Evolutionary conservation across 2,329 filamentous ascomycete genomes (phyloP).

Genomic region (Pseudogymnoascus sp.): DNA sequence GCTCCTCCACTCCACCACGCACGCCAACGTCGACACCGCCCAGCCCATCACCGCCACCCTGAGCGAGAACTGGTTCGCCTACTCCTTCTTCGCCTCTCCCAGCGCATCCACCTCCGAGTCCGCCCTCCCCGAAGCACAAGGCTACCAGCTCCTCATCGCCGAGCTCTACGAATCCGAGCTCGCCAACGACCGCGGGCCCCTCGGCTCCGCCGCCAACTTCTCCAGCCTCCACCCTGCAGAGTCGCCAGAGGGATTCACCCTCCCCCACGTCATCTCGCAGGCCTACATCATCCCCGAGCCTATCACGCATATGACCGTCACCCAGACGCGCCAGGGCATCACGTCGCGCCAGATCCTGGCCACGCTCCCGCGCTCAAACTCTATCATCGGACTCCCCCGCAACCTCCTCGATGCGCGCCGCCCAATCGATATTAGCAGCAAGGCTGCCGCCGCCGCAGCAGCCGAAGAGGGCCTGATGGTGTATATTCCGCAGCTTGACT

Average conservation of each 20-base stretch:
- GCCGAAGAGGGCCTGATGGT: constrained; percentile 73
- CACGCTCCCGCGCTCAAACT: constrained; percentile 64
- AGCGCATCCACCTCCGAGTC: constrained; percentile 51
- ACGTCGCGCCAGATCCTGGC: constrained; percentile 76
- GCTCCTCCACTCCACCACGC: constrained; percentile 63
- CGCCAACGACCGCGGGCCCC: constrained; percentile 76
- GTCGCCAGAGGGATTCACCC: constrained; percentile 44
- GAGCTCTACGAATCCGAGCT: constrained; percentile 85
- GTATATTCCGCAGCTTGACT: constrained; percentile 72
- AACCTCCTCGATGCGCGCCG: constrained; percentile 77
- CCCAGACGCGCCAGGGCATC: constrained; percentile 88
- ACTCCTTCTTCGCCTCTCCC: constrained; percentile 66
- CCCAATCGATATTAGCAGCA: constrained; percentile 55
- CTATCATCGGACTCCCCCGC: constrained; percentile 74
- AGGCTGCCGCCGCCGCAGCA: constrained; percentile 75
- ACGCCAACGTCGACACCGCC: constrained; percentile 66
- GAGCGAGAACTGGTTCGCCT: constrained; percentile 93
- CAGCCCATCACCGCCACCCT: constrained; percentile 72
- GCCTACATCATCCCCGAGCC: constrained; percentile 73
- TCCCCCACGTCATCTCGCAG: constrained; percentile 73
- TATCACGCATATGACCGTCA: constrained; percentile 75
- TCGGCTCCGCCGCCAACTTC: constrained; percentile 64
- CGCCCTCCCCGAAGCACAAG: constrained; percentile 58
- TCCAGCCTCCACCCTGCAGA: constrained; percentile 68
- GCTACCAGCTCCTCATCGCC: constrained; percentile 77